Base-by-base conservation (phyloP, 2,329 filamentous ascomycete genomes). In the Stachybotrys chartarum region DNA sequence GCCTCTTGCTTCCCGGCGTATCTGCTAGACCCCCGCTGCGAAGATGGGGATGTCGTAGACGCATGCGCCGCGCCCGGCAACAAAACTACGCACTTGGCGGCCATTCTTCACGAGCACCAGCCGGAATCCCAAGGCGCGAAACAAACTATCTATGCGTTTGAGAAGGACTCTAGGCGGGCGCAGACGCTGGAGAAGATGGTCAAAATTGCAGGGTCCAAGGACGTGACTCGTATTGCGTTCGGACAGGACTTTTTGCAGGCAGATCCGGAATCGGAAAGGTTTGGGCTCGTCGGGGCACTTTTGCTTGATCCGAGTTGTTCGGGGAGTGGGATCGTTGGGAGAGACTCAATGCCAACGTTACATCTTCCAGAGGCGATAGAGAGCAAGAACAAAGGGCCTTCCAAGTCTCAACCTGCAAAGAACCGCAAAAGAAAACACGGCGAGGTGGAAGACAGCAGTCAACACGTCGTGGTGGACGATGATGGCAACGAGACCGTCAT, bases 1-100 rank as follows among this genome's bases (percentile, higher is more conserved):
- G 93, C 94, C 0, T 97, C 92, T 1, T 99, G 94, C 67, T 97
- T 99, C 65, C 94, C 94, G 0, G 94, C 93, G 1, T 94, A 94
- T 67, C 77, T 99, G 3, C 76, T 99, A 0, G 79, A 96, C 53
- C 84, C 88, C 0, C 74, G 74, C 0, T 74, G 83, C 8, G 76
- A 82, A 56, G 82, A 87, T 60, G 90, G 90, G 30, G 85, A 94
- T 64, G 77, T 95, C 8, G 83, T 97, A n/a, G 94, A 99, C 70
- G 90, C 90, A 0, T 97, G 93, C 68, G 90, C 94, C 0, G 94
- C 94, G 1, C 94, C 94, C 1, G 94, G 94, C 6, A 99, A 99
- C 71, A 99, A 99, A 73, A 97, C 94, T 1, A 97, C 93, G 7
- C 94, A 97, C 69, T 74, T 96, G 50, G 91, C 92, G 0, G 88